These are phyloP conservation scores for Kwoniella mangroviensis DNA, from an alignment of 768 basidiomycete genomes.

Conservation along the genomic window DNA sequence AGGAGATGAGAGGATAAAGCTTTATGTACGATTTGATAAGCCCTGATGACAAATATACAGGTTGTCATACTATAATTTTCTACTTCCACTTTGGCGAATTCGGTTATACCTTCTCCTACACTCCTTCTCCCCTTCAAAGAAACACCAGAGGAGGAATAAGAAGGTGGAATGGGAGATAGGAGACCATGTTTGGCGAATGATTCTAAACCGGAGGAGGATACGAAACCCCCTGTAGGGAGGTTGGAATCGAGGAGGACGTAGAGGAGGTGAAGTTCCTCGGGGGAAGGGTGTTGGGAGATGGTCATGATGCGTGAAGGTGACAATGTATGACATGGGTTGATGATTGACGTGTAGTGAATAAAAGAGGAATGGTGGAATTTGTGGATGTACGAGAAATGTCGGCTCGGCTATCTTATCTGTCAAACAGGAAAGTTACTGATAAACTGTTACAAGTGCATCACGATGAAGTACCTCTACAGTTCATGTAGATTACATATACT, in stretches of 20 bases:
- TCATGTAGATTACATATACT: too few relatives aligned
- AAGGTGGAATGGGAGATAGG: conserved; percentile 54
- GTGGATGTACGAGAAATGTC: too few relatives aligned
- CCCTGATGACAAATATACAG: conserved; percentile 76
- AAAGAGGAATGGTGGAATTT: neutral
- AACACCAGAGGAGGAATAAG: conserved; percentile 45
- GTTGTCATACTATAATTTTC: conserved; percentile 77
- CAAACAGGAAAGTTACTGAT: too few relatives aligned
- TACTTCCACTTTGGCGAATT: conserved; percentile 44
- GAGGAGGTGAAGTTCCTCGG: conserved; percentile 47
- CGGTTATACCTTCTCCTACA: conserved; percentile 24
- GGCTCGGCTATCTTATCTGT: too few relatives aligned
- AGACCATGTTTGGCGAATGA: conserved; percentile 88
- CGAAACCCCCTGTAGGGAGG: conserved; percentile 95
- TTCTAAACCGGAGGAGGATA: conserved; percentile 91
- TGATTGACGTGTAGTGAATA: neutral
- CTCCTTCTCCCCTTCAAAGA: conserved; percentile 4
- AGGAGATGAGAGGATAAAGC: neutral
- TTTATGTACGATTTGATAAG: conserved; percentile 52
- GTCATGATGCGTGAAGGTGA: neutral
- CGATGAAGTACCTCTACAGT: too few relatives aligned
- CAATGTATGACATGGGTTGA: neutral
- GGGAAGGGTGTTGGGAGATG: neutral
- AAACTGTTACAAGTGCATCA: too few relatives aligned
- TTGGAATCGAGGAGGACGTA: conserved; percentile 71